Evolutionary conservation across 441 rosid species (phyloP).

Genomic region (Erodium texanum): DNA sequence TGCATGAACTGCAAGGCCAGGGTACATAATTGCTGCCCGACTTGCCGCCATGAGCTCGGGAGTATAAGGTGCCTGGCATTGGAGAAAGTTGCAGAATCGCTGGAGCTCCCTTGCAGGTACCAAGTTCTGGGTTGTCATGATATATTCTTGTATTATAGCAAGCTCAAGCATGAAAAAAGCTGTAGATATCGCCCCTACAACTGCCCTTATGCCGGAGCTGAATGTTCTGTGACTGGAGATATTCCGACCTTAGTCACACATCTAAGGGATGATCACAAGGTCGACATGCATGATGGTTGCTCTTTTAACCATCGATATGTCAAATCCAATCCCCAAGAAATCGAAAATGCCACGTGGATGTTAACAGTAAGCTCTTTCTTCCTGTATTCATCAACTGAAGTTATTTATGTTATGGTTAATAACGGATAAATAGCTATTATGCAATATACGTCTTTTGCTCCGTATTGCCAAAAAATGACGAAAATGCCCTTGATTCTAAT

Average conservation of each 20-base stretch:
- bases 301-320: conserved; percentile 78
- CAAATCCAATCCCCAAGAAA: conserved; percentile 65
- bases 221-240: conserved; percentile 68
- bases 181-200: conserved; percentile 59
- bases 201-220: conserved; percentile 82
- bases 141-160: conserved; percentile 60
- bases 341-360: conserved; percentile 89
- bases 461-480: too few species aligned
- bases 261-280: conserved; percentile 75
- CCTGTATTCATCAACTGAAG: not conserved
- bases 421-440: too few species aligned
- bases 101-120: conserved; percentile 68
- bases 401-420: too few species aligned
- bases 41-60: conserved; percentile 73
- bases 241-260: conserved; percentile 52
- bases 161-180: conserved; percentile 65
- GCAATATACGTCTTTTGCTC: too few species aligned
- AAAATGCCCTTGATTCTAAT: too few species aligned
- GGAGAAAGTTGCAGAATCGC: conserved; percentile 69
- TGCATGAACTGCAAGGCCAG: conserved; percentile 62
- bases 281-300: conserved; percentile 76
- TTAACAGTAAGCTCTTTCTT: conserved; percentile 48
- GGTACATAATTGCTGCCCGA: conserved; percentile 66
- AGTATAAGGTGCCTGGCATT: conserved; percentile 76
- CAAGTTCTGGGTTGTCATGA: conserved; percentile 61